Conservation (phyloP, 75 land plant genomes). For the Cupressus sempervirens region DNA sequence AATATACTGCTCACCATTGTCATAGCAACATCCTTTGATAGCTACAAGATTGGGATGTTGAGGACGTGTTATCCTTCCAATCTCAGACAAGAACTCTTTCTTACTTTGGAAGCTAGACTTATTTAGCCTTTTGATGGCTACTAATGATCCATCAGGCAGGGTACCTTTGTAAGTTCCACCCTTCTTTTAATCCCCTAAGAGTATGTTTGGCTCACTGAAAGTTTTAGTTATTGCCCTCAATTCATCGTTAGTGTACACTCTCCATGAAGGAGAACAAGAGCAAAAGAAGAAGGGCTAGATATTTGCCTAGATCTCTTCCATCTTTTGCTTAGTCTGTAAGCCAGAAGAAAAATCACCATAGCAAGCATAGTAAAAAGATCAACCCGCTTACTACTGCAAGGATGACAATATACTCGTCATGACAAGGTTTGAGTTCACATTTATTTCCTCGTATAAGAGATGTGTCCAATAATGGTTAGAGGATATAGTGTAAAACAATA, state of each 20-base stretch:
- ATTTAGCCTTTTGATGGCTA: slow-evolving; percentile 82
- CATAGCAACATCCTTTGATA: slow-evolving; percentile 85
- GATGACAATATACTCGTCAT: slow-evolving; percentile 79
- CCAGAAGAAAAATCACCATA: slow-evolving; percentile 82
- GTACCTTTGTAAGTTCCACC: slow-evolving; percentile 80
- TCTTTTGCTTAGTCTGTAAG: slow-evolving; percentile 63
- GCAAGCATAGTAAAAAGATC: slow-evolving; percentile 62
- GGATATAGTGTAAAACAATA: background rate
- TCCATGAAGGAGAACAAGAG: too few species aligned
- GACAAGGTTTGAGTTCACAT: too few species aligned
- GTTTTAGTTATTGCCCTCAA: slow-evolving; percentile 70
- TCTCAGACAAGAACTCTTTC: slow-evolving; percentile 79
- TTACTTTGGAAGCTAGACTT: slow-evolving; percentile 73
- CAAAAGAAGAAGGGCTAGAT: too few species aligned
- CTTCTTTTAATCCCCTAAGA: slow-evolving; percentile 63
- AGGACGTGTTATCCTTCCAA: slow-evolving; percentile 75
- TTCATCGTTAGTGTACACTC: slow-evolving; percentile 69
- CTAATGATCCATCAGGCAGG: slow-evolving; percentile 76
- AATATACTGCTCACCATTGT: slow-evolving; percentile 75
- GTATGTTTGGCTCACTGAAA: slow-evolving; percentile 85
- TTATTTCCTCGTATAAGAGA: too few species aligned
- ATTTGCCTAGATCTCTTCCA: too few species aligned
- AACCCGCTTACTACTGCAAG: slow-evolving; percentile 84
- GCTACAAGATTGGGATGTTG: slow-evolving; percentile 86
- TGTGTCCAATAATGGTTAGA: slow-evolving; percentile 2